Evolutionary conservation across 2,329 filamentous ascomycete genomes (phyloP).

Genomic region (Epicoccum nigrum): DNA sequence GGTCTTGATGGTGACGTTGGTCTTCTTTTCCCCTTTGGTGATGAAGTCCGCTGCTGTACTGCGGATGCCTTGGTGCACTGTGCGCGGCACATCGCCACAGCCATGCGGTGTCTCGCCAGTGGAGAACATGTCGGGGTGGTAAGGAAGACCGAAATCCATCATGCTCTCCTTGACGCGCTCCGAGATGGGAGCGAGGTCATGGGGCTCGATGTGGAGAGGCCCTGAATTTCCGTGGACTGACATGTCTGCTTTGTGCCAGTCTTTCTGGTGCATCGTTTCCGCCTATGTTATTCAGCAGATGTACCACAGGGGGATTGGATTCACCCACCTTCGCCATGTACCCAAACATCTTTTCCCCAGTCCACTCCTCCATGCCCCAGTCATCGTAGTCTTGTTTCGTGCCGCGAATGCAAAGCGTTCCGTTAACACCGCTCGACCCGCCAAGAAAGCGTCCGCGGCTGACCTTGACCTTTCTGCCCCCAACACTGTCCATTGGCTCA

Average conservation of each 20-base stretch:
- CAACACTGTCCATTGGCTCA: constrained; percentile 48
- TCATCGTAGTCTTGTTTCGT: constrained; percentile 60
- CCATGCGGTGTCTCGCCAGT: constrained; percentile 47
- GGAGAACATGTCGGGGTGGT: constrained; percentile 66
- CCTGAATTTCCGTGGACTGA: constrained; percentile 56
- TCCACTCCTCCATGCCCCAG: constrained; percentile 63
- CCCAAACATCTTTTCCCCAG: constrained; percentile 61
- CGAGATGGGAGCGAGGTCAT: constrained; percentile 65
- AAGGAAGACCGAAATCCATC: constrained; percentile 59
- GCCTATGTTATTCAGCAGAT: constrained; percentile 35
- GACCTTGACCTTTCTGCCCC: constrained; percentile 54
- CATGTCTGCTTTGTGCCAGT: constrained; percentile 60
- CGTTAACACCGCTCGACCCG: constrained; percentile 58
- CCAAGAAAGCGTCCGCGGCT: constrained; percentile 59
- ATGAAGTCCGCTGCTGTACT: constrained; percentile 45
- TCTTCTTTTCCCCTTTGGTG: constrained; percentile 49
- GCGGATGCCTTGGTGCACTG: constrained; percentile 39
- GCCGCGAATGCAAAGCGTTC: constrained; percentile 58
- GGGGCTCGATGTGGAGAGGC: constrained; percentile 62
- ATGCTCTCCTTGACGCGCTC: constrained; percentile 62
- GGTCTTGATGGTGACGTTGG: constrained; percentile 45
- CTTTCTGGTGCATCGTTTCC: constrained; percentile 64
- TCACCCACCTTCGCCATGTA: constrained; percentile 59
- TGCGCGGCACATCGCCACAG: constrained; percentile 41
- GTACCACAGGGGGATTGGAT: accelerated